A percentile compares a stretch with the other conserved stretches of the same genome.
Conservation (phyloP, 1,139 yeast species). For the Pichia sp. region DNA sequence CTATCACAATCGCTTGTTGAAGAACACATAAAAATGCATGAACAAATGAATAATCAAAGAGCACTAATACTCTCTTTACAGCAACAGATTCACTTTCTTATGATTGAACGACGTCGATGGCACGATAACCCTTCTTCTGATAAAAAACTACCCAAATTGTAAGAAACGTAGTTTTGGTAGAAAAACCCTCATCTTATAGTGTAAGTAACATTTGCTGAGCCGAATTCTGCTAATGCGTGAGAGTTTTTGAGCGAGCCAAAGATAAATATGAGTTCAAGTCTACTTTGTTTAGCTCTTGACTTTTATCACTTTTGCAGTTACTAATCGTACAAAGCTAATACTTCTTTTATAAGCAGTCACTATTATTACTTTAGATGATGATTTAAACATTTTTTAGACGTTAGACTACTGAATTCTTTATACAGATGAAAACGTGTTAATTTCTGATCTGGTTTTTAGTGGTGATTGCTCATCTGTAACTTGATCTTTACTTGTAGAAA, state of each 20-base stretch:
- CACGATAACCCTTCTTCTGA: neutral
- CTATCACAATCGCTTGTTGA: neutral
- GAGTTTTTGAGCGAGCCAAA: too few species aligned
- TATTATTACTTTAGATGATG: neutral
- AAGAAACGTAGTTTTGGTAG: too few species aligned
- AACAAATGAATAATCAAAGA: constrained; percentile 43
- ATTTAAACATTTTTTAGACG: constrained; percentile 2
- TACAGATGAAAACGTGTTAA: neutral
- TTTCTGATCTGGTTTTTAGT: neutral
- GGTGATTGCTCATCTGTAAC: too few species aligned
- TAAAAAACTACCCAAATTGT: neutral
- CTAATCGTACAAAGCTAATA: too few species aligned
- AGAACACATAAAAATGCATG: constrained; percentile 29
- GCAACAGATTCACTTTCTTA: constrained; percentile 45
- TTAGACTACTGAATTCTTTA: constrained; percentile 1
- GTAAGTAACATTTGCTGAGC: too few species aligned
- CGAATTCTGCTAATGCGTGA: too few species aligned
- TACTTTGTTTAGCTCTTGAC: too few species aligned
- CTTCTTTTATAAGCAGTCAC: neutral
- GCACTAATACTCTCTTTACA: constrained; percentile 40
- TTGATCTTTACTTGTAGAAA: too few species aligned
- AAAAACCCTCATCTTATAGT: too few species aligned
- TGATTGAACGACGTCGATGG: constrained; percentile 34
- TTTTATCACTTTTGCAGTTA: too few species aligned
- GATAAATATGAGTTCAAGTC: too few species aligned